Base-by-base conservation (phyloP, 257 asterid species). In the Gentiana dahurica region DNA sequence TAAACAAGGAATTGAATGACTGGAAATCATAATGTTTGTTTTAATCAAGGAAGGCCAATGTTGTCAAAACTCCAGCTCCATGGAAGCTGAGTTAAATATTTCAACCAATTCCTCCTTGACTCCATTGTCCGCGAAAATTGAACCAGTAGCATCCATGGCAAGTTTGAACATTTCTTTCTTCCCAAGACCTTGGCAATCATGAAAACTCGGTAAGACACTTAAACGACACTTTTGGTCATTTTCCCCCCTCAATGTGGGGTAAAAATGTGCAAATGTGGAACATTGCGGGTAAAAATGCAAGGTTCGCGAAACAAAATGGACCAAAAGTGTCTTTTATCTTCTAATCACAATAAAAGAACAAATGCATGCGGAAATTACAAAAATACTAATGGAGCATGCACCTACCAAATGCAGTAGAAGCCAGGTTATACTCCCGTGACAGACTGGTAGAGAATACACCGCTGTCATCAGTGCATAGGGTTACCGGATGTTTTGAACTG, bases 391-490 rank as follows among this genome's bases (percentile, higher is more conserved):
- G 41, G 46, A 62, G 67, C 48, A 47, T 52, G 50, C 13, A 58
- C 84, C 34, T 68, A 86, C 96, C 96, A 43, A 78, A 87, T 50
- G 89, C 62, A 52, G 87, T 73, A 6, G 87, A 61, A 61, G 94
- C 90, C 52, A 81, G 80, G 52, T 52, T 67, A 44, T 78, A 85
- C 71, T 91, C 95, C 44, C 70, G 60, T 6, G 95, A 85, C 52
- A 88, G 60, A 48, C 81, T 83, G 58, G 95, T 91, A 1, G 93
- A 87, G 83, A 87, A 87, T 61, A 91, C 90, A 41, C 96, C 95
- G 11, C 75, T 34, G 70, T 91, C 98, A 62, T 91, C 98, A 6
- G 96, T 85, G 75, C 96, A 87, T 53, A 91, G 68, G 56, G 76
- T 62, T 71, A 87, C 47, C 12, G 95, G 96, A 68, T 87, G 96